Evolutionary conservation across 192 early-diverging fungal species (phyloP).

Genomic region (Coemansia sp.): DNA sequence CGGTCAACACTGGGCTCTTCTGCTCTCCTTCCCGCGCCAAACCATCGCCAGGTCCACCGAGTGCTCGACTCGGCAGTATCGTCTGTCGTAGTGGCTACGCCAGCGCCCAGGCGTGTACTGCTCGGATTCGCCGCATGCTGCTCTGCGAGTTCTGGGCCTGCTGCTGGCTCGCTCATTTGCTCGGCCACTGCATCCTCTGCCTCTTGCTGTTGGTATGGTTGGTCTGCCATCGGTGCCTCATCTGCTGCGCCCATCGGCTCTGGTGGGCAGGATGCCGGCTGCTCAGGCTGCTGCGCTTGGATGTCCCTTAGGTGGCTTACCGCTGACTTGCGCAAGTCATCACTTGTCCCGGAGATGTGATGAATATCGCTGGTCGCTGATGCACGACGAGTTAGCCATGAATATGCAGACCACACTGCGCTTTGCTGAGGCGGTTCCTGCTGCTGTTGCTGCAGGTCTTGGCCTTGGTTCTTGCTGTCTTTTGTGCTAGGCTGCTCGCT

Average conservation of each 20-base stretch:
- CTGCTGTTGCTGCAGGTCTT: neutral
- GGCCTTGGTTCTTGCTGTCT: neutral
- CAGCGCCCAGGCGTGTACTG: neutral
- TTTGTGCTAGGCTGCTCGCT: neutral
- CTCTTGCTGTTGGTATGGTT: neutral
- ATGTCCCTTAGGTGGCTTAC: neutral
- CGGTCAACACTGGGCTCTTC: neutral
- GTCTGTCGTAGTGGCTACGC: neutral
- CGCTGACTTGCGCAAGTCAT: neutral
- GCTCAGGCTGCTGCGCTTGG: neutral
- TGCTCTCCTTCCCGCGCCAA: slow-evolving; percentile 1
- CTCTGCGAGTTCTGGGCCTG: neutral
- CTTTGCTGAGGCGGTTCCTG: neutral
- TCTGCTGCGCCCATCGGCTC: neutral
- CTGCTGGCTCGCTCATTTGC: neutral
- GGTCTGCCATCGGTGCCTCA: neutral
- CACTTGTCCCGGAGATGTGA: neutral
- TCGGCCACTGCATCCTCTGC: neutral
- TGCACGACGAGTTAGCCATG: neutral
- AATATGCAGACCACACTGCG: neutral
- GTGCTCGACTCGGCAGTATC: neutral
- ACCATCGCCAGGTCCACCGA: slow-evolving; percentile 15
- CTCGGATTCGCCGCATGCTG: too few species aligned
- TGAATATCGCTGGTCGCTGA: neutral
- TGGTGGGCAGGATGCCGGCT: neutral